Evolutionary conservation across 768 basidiomycete species (phyloP).

Genomic region (Mycena maculata): DNA sequence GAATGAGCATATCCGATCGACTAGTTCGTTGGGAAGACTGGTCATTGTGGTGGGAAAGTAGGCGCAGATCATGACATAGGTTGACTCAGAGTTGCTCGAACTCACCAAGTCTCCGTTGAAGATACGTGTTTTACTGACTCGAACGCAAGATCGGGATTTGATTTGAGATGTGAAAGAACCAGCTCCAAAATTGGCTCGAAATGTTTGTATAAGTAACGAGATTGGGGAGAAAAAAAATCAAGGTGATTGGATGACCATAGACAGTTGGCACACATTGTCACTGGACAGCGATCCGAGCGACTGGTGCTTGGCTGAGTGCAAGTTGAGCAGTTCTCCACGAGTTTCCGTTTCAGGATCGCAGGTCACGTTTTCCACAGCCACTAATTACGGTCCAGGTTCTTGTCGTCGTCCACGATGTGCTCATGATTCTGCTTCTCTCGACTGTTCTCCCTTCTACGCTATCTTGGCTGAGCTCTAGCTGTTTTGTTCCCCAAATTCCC

Average conservation of each 20-base stretch:
- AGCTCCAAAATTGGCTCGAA: too few species aligned
- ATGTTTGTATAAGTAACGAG: too few species aligned
- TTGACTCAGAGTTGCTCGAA: neutral
- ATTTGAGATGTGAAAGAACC: too few species aligned
- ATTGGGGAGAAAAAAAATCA: too few species aligned
- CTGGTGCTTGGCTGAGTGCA: neutral
- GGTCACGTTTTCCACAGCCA: neutral
- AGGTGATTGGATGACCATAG: too few species aligned
- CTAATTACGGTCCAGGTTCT: constrained; percentile 29
- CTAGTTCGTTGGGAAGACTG: constrained; percentile 27
- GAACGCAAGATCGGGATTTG: too few species aligned
- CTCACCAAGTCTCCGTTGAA: neutral
- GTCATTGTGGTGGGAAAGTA: constrained; percentile 5
- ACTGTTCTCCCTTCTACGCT: neutral
- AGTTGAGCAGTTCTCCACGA: neutral
- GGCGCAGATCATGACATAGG: neutral
- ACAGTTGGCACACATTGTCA: too few species aligned
- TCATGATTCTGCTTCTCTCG: constrained; percentile 29
- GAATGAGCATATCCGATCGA: constrained; percentile 18
- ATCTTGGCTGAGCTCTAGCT: constrained; percentile 11
- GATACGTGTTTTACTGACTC: too few species aligned
- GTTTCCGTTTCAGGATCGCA: neutral
- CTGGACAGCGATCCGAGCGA: too few species aligned
- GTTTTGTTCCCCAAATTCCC: neutral
- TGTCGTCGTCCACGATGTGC: constrained; percentile 25